phyloP scores from a whole-genome alignment of 2,329 filamentous ascomycete genomes.

The Nemania diffusa region DNA sequence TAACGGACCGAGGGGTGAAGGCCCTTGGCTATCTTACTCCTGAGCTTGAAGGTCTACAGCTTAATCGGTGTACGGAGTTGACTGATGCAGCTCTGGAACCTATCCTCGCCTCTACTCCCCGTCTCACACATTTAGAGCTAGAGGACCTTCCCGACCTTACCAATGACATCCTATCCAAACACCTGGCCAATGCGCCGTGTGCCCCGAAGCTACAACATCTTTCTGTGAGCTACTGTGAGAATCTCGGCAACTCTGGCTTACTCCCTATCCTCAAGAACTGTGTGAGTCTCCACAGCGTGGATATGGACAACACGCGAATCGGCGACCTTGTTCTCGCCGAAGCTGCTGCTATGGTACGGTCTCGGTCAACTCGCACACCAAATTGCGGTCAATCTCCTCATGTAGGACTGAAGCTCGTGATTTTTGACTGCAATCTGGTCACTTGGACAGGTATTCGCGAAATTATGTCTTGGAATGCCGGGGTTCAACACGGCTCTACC shows the following conservation, averaged over 20 bases:
- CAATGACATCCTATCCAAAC: slow-evolving; percentile 76
- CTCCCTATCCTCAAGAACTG: slow-evolving; percentile 83
- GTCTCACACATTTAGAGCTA: slow-evolving; percentile 86
- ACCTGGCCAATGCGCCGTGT: slow-evolving; percentile 81
- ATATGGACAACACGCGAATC: slow-evolving; percentile 93
- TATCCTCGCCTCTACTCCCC: slow-evolving; percentile 78
- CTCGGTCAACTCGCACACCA: slow-evolving; percentile 63
- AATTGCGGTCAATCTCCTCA: slow-evolving; percentile 56
- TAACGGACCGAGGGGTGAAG: slow-evolving; percentile 79
- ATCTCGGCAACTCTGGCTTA: slow-evolving; percentile 83
- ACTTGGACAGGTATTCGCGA: slow-evolving; percentile 93
- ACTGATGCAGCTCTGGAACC: slow-evolving; percentile 78
- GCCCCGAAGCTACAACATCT: slow-evolving; percentile 78
- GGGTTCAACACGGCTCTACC: slow-evolving; percentile 66
- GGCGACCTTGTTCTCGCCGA: slow-evolving; percentile 88
- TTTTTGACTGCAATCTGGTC: slow-evolving; percentile 91
- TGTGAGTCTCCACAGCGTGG: slow-evolving; percentile 73
- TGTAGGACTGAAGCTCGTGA: slow-evolving; percentile 77
- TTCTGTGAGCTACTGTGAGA: slow-evolving; percentile 90
- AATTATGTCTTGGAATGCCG: slow-evolving; percentile 85
- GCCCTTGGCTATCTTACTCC: slow-evolving; percentile 79
- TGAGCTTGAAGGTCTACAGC: slow-evolving; percentile 81
- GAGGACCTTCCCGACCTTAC: slow-evolving; percentile 85
- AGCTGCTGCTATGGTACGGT: slow-evolving; percentile 81
- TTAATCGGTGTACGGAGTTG: slow-evolving; percentile 80